Percentiles rank a stretch among this genome's conserved stretches.
Evolutionary conservation across 495 filamentous ascomycete genomes (phyloP).

Genomic region (Lasiosphaeria hispida): DNA sequence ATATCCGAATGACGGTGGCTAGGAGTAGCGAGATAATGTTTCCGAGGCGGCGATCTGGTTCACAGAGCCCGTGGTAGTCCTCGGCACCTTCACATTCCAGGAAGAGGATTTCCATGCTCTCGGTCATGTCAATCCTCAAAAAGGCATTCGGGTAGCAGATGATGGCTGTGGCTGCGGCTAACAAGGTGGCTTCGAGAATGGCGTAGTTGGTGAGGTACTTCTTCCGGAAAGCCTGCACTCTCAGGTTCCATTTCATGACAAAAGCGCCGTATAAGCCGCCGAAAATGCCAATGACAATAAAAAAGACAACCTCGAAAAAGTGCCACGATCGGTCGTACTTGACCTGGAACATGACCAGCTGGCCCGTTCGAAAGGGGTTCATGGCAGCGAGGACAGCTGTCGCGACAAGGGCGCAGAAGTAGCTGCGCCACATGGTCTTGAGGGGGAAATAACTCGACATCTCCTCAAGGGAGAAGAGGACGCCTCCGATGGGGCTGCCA

Average conservation of each 20-base stretch:
- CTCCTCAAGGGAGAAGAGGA: conserved; percentile 95
- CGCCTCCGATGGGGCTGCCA: conserved; percentile 94
- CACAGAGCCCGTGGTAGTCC: conserved; percentile 90
- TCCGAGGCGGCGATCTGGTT: conserved; percentile 68
- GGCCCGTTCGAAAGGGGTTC: conserved; percentile 98
- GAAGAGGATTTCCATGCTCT: conserved; percentile 98
- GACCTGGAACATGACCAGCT: conserved; percentile 99
- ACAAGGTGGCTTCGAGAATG: conserved; percentile 79
- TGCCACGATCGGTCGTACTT: conserved; percentile 96
- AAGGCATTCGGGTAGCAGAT: conserved; percentile 97
- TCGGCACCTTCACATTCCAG: conserved; percentile 90
- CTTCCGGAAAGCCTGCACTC: conserved; percentile 89
- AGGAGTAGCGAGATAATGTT: conserved; percentile 78
- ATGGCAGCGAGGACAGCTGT: conserved; percentile 92
- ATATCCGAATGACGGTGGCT: conserved; percentile 76
- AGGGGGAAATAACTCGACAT: conserved; percentile 98
- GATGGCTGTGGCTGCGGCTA: conserved; percentile 80
- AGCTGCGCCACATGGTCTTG: conserved; percentile 97
- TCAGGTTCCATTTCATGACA: conserved; percentile 97
- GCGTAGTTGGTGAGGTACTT: conserved; percentile 85
- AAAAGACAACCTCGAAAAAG: conserved; percentile 94
- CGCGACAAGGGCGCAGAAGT: conserved; percentile 95
- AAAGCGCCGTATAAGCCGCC: conserved; percentile 95
- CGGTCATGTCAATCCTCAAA: conserved; percentile 95
- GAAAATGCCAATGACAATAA: conserved; percentile 86